phyloP scores from a whole-genome alignment of 129 eudicot species.

The Mikania micrantha region DNA sequence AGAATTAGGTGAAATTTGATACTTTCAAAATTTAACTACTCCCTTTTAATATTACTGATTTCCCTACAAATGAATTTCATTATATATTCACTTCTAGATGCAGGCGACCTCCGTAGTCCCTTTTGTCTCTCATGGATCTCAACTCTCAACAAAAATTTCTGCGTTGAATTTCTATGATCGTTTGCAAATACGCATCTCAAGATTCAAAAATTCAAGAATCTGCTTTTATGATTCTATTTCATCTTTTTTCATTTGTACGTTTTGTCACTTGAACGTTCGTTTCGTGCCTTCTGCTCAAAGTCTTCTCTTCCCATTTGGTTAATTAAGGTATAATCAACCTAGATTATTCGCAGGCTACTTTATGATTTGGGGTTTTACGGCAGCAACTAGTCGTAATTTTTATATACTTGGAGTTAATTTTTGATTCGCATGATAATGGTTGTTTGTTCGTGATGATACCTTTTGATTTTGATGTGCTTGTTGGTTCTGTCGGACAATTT shows the following conservation, averaged over 20 bases:
- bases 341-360: not conserved
- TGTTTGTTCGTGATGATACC: not conserved
- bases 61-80: too few relatives aligned
- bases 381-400: not conserved
- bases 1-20: too few relatives aligned
- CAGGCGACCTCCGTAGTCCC: not conserved
- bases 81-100: not conserved
- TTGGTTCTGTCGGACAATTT: not conserved
- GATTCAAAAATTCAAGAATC: conserved; percentile 5
- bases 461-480: not conserved
- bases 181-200: conserved; percentile 2
- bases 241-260: not conserved
- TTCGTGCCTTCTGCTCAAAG: conserved; percentile 9
- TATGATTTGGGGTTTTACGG: not conserved
- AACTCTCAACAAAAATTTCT: conserved; percentile 1
- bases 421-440: not conserved
- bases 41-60: too few relatives aligned
- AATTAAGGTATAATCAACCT: conserved; percentile 6
- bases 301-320: not conserved
- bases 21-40: too few relatives aligned
- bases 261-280: not conserved
- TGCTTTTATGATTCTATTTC: too few relatives aligned
- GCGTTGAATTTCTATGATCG: conserved; percentile 8
- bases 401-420: not conserved
- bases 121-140: conserved; percentile 16